Conservation (phyloP, 352 stramenopile genomes). For the Phytophthora rubi region DNA sequence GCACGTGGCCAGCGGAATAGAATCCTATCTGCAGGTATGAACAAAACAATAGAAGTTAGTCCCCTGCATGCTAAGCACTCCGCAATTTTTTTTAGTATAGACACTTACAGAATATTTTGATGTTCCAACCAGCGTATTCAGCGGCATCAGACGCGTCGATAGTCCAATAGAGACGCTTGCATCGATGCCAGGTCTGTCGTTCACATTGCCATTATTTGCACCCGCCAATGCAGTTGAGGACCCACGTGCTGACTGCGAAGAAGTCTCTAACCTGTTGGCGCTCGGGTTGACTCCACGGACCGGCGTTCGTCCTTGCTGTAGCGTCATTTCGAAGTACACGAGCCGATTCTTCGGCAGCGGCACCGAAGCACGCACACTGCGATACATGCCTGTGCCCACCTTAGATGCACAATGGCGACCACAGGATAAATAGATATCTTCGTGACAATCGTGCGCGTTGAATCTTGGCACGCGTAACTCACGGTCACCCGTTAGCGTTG, state of each 20-base stretch:
- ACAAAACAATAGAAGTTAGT: constrained; percentile 9
- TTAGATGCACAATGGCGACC: constrained; percentile 86
- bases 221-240: constrained; percentile 8
- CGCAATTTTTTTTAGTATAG: background rate
- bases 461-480: constrained; percentile 74
- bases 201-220: constrained; percentile 6
- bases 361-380: constrained; percentile 73
- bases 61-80: too few species aligned
- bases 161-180: constrained; percentile 83
- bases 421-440: constrained; percentile 89
- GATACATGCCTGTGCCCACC: constrained; percentile 73
- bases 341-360: constrained; percentile 69
- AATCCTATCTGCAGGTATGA: constrained; percentile 67
- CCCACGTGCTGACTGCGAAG: constrained; percentile 14
- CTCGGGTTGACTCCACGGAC: constrained; percentile 28
- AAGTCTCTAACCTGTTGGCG: constrained; percentile 22
- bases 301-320: constrained; percentile 55
- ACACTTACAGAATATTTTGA: constrained; percentile 76
- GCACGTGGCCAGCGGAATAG: constrained; percentile 81
- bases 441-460: constrained; percentile 79
- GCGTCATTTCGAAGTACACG: constrained; percentile 89
- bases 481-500: constrained; percentile 66
- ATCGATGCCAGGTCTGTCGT: constrained; percentile 42
- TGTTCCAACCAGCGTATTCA: constrained; percentile 83
- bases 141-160: constrained; percentile 73